phyloP scores from a whole-genome alignment of 345 rosid species.

The Sisymbrium altissimum region DNA sequence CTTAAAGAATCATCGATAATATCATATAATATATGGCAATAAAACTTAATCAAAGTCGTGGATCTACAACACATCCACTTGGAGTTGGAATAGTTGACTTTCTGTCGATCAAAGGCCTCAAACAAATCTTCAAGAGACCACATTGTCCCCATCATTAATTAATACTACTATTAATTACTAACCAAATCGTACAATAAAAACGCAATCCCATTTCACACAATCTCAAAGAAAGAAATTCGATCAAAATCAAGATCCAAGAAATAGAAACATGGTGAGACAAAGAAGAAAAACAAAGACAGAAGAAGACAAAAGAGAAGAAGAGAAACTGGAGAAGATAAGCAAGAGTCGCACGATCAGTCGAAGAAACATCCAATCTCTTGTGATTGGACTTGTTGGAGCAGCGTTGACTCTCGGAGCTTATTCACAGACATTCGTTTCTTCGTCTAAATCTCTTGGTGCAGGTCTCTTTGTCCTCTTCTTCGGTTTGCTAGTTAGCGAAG shows the following conservation, averaged over 20 bases:
- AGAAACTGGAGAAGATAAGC: slow-evolving; percentile 2
- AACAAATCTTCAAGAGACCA: neutral
- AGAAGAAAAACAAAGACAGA: slow-evolving; percentile 22
- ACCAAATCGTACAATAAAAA: too few species aligned
- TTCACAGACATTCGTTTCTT: slow-evolving; percentile 52
- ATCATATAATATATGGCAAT: too few species aligned
- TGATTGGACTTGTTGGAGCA: slow-evolving; percentile 69
- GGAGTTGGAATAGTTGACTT: slow-evolving; percentile 1
- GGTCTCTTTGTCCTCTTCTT: slow-evolving; percentile 70
- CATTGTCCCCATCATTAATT: neutral
- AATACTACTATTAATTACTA: neutral
- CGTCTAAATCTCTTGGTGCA: slow-evolving; percentile 52
- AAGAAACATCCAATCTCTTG: slow-evolving; percentile 43
- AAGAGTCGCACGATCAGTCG: slow-evolving; percentile 11
- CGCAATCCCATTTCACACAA: neutral
- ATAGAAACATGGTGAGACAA: slow-evolving; percentile 16
- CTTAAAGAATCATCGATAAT: too few species aligned
- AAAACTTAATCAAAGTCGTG: neutral
- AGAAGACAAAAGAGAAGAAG: slow-evolving; percentile 13
- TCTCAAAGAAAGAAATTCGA: neutral
- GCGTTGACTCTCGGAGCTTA: slow-evolving; percentile 70
- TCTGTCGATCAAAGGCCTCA: neutral
- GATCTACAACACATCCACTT: neutral
- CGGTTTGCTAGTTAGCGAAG: slow-evolving; percentile 76
- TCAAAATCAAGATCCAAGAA: neutral